These are phyloP conservation scores for Ustilago loliicola DNA, from an alignment of 1,284 basidiomycete genomes.

Conservation along the genomic window DNA sequence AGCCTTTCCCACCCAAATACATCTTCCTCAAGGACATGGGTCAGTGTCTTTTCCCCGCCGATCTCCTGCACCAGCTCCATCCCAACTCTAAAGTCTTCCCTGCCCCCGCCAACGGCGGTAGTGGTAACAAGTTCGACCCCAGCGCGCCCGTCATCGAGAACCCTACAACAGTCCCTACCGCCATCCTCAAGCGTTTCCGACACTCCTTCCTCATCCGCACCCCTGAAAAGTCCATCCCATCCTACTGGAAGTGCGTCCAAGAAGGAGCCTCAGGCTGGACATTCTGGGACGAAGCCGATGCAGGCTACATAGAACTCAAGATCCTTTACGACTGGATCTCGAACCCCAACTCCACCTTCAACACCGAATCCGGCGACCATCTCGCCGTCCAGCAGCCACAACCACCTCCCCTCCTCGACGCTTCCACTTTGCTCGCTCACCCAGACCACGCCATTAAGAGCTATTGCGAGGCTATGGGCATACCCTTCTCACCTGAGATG, in stretches of 20 bases:
- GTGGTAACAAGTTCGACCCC: constrained; percentile 19
- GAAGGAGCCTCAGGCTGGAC: constrained; percentile 65
- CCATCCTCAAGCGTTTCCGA: constrained; percentile 61
- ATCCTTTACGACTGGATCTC: constrained; percentile 66
- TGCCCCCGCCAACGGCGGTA: constrained; percentile 11
- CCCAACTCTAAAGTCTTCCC: constrained; percentile 60
- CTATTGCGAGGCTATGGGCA: constrained; percentile 60
- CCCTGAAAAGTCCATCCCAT: constrained; percentile 63
- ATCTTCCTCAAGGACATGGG: constrained; percentile 69
- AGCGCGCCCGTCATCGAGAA: constrained; percentile 63
- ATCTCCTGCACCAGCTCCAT: constrained; percentile 55
- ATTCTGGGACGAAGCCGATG: constrained; percentile 67
- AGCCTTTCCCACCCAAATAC: constrained; percentile 52
- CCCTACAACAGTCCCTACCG: constrained; percentile 64
- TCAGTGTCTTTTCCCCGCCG: constrained; percentile 61
- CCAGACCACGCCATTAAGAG: constrained; percentile 57
- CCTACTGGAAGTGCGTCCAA: constrained; percentile 67
- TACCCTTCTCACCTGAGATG: constrained; percentile 63
- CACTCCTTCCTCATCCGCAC: constrained; percentile 69
- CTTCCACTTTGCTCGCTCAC: constrained; percentile 55
- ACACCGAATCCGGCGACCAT: constrained; percentile 43
- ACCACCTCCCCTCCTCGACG: constrained; percentile 63
- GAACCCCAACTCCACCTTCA: constrained; percentile 61
- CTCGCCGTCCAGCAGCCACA: constrained; percentile 50
- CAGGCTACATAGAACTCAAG: constrained; percentile 61